A percentile compares a stretch with the other conserved stretches of the same genome.
Evolutionary conservation across 1,139 yeast genomes (phyloP).

Genomic region (Pichia sp.): DNA sequence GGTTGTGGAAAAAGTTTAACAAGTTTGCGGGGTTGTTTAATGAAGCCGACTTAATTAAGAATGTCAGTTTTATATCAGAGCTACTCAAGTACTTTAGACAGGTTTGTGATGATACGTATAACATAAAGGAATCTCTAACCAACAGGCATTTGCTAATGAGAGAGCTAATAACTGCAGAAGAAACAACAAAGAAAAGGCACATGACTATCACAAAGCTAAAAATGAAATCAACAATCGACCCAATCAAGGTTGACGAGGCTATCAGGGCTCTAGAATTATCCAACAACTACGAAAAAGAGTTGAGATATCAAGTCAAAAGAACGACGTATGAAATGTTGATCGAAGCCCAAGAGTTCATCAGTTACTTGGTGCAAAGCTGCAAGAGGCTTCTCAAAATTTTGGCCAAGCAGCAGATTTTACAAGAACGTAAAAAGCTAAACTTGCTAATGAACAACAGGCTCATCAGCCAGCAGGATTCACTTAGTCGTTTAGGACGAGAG

Average conservation of each 20-base stretch:
- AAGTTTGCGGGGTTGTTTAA: conserved; percentile 67
- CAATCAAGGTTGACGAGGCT: conserved; percentile 88
- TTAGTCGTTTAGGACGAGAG: conserved; percentile 79
- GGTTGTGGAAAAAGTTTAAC: conserved; percentile 76
- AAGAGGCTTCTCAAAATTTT: conserved; percentile 53
- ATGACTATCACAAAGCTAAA: conserved; percentile 71
- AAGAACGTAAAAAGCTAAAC: conserved; percentile 75
- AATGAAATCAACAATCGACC: conserved; percentile 72
- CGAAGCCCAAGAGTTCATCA: conserved; percentile 58
- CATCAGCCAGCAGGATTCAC: conserved; percentile 70
- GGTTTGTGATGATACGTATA: conserved; percentile 71
- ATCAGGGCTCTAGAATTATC: conserved; percentile 75
- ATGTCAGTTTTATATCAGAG: conserved; percentile 69
- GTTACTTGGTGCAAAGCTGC: conserved; percentile 50
- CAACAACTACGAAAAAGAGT: conserved; percentile 68
- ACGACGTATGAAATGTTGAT: conserved; percentile 82
- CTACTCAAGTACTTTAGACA: conserved; percentile 71
- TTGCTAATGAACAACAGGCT: conserved; percentile 69
- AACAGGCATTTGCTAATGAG: conserved; percentile 90
- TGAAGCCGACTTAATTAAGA: conserved; percentile 70
- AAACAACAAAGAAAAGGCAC: conserved; percentile 65
- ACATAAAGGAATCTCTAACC: conserved; percentile 87
- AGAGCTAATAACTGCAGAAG: conserved; percentile 77
- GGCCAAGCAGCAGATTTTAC: conserved; percentile 72
- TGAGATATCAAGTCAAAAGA: conserved; percentile 70